Evolutionary conservation across 305 asterid genomes (phyloP).

Genomic region (Plantago lanceolata): DNA sequence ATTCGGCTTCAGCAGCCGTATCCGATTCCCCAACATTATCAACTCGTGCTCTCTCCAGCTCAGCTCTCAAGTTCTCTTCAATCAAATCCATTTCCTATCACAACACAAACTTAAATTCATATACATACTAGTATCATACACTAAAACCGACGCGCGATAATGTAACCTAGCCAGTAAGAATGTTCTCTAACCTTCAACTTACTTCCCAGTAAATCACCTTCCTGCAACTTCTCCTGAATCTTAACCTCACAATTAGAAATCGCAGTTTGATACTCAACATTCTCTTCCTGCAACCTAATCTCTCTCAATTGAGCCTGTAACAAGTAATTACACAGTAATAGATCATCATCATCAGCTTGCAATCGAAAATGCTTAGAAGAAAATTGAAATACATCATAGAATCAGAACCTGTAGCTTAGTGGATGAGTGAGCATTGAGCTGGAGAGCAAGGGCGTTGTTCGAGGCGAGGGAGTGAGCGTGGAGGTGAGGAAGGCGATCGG

Average conservation of each 20-base stretch:
- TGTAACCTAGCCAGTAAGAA: constrained; percentile 1
- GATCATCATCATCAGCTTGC: neutral
- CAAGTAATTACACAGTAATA: constrained; percentile 7
- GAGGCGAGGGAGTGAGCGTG: constrained; percentile 97
- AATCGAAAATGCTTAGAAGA: neutral
- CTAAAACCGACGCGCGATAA: neutral
- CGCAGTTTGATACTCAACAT: constrained; percentile 67
- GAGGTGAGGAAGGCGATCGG: constrained; percentile 88
- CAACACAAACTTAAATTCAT: neutral
- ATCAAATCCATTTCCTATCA: constrained; percentile 54
- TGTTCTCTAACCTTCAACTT: constrained; percentile 68
- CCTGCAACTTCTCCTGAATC: constrained; percentile 66
- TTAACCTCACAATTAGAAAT: constrained; percentile 61
- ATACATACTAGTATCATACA: neutral
- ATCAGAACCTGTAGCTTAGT: constrained; percentile 72
- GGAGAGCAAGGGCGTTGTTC: constrained; percentile 78
- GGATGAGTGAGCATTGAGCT: constrained; percentile 83
- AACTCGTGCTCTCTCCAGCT: constrained; percentile 46
- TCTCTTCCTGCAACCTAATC: constrained; percentile 68
- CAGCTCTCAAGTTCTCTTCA: constrained; percentile 55
- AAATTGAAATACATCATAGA: neutral
- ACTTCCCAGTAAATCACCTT: constrained; percentile 55
- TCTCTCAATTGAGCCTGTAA: constrained; percentile 71
- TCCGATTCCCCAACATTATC: constrained; percentile 36
- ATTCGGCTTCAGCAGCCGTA: constrained; percentile 31